Conservation (phyloP, 164 flowering plant genomes). For the Sedum album region DNA sequence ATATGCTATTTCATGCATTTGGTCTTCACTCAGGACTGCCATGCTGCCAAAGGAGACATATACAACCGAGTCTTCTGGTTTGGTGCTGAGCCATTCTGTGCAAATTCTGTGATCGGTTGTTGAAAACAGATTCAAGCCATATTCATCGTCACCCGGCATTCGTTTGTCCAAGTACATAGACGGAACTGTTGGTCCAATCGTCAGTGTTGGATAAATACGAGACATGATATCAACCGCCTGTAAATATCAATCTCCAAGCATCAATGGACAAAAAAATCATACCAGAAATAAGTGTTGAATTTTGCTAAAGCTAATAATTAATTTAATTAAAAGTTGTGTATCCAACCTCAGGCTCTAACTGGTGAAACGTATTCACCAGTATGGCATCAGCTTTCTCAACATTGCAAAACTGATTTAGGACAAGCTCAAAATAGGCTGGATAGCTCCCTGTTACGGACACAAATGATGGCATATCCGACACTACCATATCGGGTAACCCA, state of each 20-base stretch:
- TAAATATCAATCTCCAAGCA: not conserved
- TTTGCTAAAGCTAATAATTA: too few species aligned
- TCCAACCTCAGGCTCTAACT: slow-evolving; percentile 29
- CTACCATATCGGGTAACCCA: slow-evolving; percentile 13
- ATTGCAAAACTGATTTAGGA: slow-evolving; percentile 23
- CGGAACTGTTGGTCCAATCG: slow-evolving; percentile 36
- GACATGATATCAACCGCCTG: slow-evolving; percentile 24
- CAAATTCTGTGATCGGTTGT: slow-evolving; percentile 13
- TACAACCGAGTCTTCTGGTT: slow-evolving; percentile 23
- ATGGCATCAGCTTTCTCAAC: slow-evolving; percentile 24
- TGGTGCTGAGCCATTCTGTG: slow-evolving; percentile 26
- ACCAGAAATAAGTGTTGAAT: too few species aligned
- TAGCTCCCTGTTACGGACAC: slow-evolving; percentile 15
- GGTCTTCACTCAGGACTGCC: slow-evolving; percentile 18
- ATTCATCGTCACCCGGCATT: slow-evolving; percentile 19
- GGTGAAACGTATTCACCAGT: slow-evolving; percentile 28
- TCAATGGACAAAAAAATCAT: not conserved
- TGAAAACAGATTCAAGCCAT: slow-evolving; percentile 22
- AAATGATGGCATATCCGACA: slow-evolving; percentile 21
- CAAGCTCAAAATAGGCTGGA: slow-evolving; percentile 26
- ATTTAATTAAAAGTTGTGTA: too few species aligned
- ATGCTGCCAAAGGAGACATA: slow-evolving; percentile 37
- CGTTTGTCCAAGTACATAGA: slow-evolving; percentile 30
- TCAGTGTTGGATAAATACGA: slow-evolving; percentile 14
- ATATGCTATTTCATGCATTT: slow-evolving; percentile 26